Evolutionary conservation across 1,284 basidiomycete genomes (phyloP), one percentile per base, ranked within the genome.

Genomic region (Sporisorium graminicola): DNA sequence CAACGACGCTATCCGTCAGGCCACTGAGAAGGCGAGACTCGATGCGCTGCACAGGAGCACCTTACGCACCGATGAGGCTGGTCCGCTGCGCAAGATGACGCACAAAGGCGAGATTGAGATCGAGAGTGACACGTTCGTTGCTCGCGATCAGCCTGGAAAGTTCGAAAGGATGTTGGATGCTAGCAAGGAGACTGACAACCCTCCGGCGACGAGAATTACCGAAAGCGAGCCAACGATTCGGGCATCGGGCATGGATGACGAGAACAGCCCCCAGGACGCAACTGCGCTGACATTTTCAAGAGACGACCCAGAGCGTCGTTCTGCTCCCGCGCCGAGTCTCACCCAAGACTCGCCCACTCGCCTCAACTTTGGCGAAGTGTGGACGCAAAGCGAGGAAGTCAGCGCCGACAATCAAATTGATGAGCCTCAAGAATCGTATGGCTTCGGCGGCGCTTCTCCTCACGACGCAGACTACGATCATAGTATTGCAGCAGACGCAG

Each of bases 71-170:
- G 76, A 82, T 26, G 63, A 63, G 24, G 75, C 56, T 12, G 80
- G 78, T 2, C 81, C 81, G 4, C 51, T 81, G 49, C 75, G 83
- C 56, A 85, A 85, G 70, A 81, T 85, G 52, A 85, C 83, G n/a
- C 84, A 85, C 73, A 85, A 85, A 61, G 84, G 84, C 59, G 84
- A 85, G 72, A 70, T 83, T 33, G 82, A 85, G 66, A 81, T 85
- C 55, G 83, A 85, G 58, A 74, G 65, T 54, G 82, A 83, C 40
- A 46, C 63, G 3, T 40, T 55, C 22, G 40, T 33, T 6, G 31
- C 54, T 27, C 63, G 62, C 26, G 74, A 79, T 29, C 64, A 70
- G 49, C 44, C 56, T 22, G 54, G 58, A 53, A 70, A 69, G 42
- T 70, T 65, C 33, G 58, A 58, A 13, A 57, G 44, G 20, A 37